Evolutionary conservation across 2,329 filamentous ascomycete genomes (phyloP).

Genomic region (Colletotrichum gigasporum): DNA sequence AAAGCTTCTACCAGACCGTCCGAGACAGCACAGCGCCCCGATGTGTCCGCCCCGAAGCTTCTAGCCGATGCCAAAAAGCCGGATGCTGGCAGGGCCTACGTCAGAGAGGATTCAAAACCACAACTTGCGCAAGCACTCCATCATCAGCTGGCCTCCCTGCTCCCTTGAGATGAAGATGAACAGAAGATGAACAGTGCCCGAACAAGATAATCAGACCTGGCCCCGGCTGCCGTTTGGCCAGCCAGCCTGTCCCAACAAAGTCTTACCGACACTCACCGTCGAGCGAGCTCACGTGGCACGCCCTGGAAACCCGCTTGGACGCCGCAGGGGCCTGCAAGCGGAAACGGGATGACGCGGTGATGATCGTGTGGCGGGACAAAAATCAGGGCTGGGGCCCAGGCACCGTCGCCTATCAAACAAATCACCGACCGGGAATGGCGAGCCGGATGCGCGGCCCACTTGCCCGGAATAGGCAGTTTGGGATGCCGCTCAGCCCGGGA

Average conservation of each 20-base stretch:
- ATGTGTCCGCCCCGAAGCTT: too few relatives aligned
- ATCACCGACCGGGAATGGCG: not conserved
- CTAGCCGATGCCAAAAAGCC: too few relatives aligned
- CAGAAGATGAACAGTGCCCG: not conserved
- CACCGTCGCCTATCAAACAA: conserved; percentile 3
- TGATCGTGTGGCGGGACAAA: conserved; percentile 21
- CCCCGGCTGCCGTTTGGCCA: not conserved
- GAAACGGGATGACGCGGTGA: conserved; percentile 20
- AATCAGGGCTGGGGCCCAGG: not conserved
- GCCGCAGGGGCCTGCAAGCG: not conserved
- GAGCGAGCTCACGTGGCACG: conserved; percentile 1
- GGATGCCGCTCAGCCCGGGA: conserved; percentile 5
- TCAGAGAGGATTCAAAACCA: too few relatives aligned
- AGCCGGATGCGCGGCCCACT: not conserved
- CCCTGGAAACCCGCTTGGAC: not conserved
- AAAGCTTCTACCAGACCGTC: too few relatives aligned
- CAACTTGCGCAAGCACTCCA: too few relatives aligned
- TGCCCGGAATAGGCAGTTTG: conserved; percentile 6
- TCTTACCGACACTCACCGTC: not conserved
- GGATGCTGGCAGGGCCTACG: too few relatives aligned
- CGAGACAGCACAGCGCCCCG: too few relatives aligned
- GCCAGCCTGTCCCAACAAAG: not conserved
- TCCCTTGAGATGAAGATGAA: not conserved
- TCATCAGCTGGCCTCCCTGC: too few relatives aligned
- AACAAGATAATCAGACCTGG: not conserved